A percentile compares a stretch with the other conserved stretches of the same genome.
Conservation (phyloP, 2,329 filamentous ascomycete genomes). For the Botrytis medusae region DNA sequence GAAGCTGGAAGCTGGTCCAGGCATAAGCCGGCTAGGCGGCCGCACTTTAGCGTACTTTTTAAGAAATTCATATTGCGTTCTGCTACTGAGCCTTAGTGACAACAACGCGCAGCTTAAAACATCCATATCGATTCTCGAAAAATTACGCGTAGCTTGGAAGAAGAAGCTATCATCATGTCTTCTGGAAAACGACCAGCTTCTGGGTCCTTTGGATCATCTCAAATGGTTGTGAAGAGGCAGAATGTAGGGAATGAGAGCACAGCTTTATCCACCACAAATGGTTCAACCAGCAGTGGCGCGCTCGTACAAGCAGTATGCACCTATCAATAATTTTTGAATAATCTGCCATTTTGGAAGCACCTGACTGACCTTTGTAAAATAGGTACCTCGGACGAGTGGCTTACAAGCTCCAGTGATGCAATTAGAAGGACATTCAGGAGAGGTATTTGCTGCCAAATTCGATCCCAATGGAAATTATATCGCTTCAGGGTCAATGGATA, state of each 20-base stretch:
- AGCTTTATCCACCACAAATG: slow-evolving; percentile 58
- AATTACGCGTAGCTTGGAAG: neutral
- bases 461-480: slow-evolving; percentile 85
- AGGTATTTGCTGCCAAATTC: slow-evolving; percentile 89
- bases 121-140: neutral
- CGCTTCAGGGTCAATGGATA: slow-evolving; percentile 93
- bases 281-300: slow-evolving; percentile 57
- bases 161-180: slow-evolving; percentile 59
- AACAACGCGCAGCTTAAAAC: slow-evolving; percentile 14
- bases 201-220: slow-evolving; percentile 73
- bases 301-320: slow-evolving; percentile 64
- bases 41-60: slow-evolving; percentile 20
- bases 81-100: neutral
- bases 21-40: slow-evolving; percentile 18
- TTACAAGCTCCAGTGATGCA: slow-evolving; percentile 94
- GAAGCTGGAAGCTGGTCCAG: slow-evolving; percentile 14
- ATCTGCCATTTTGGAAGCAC: slow-evolving; percentile 15
- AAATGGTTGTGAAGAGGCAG: slow-evolving; percentile 86
- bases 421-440: slow-evolving; percentile 76
- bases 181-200: slow-evolving; percentile 90
- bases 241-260: slow-evolving; percentile 57
- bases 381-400: slow-evolving; percentile 78
- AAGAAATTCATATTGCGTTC: slow-evolving; percentile 20
- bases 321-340: slow-evolving; percentile 15
- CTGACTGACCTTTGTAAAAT: slow-evolving; percentile 33